Evolutionary conservation across 805 yeast genomes (phyloP).

Genomic region (Lipomyces starkeyi): DNA sequence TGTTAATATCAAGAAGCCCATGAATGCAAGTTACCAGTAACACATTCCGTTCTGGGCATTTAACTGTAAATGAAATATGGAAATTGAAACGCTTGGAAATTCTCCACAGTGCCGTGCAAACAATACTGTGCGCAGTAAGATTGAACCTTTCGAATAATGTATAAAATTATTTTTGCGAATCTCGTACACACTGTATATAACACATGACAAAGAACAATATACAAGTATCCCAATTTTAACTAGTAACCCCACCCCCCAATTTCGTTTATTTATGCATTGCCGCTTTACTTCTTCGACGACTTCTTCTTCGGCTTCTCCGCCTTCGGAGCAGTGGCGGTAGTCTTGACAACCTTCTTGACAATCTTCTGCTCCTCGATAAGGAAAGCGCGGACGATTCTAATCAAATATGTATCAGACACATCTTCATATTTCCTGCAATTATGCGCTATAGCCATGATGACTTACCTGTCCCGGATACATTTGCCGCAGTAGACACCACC

Average conservation of each 20-base stretch:
- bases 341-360: slow-evolving; percentile 98
- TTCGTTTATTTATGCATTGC: neutral
- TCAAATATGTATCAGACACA: no score
- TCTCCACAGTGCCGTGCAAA: no score
- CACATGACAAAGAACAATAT: slow-evolving; percentile 4
- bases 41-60: no score
- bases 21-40: no score
- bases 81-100: no score
- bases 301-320: slow-evolving; percentile 52
- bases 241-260: neutral
- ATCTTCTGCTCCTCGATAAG: slow-evolving; percentile 99
- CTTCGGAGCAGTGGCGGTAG: slow-evolving; percentile 86
- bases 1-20: no score
- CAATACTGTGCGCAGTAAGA: neutral
- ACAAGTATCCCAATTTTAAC: slow-evolving; percentile 8
- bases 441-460: neutral
- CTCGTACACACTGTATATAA: slow-evolving; percentile 2
- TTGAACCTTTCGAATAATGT: neutral
- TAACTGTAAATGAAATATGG: no score
- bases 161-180: neutral
- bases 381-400: slow-evolving; percentile 97
- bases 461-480: slow-evolving; percentile 85
- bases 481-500: slow-evolving; percentile 98
- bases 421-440: neutral
- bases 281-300: slow-evolving; percentile 30